phyloP scores from a whole-genome alignment of 163 green algal genomes.

The Chlorella variabilis region DNA sequence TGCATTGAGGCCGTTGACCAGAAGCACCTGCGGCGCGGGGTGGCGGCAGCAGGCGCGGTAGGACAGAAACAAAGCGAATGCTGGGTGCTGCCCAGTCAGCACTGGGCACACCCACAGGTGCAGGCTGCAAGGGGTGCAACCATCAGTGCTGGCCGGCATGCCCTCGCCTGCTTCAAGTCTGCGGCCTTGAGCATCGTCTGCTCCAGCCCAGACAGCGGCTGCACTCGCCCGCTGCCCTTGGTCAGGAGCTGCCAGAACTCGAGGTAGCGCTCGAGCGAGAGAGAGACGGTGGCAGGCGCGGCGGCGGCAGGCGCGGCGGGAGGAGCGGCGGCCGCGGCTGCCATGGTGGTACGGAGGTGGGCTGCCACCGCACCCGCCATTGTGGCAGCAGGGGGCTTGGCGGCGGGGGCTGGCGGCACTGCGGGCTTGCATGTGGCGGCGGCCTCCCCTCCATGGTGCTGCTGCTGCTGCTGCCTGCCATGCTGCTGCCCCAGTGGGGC shows the following conservation, averaged over 20 bases:
- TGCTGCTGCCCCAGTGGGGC: background rate
- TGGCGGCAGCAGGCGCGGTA: background rate
- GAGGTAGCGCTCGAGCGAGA: conserved; percentile 28
- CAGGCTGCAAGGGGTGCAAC: background rate
- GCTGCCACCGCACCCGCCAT: background rate
- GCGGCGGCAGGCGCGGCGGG: background rate
- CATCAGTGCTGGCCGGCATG: too few species aligned
- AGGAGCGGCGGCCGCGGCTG: background rate
- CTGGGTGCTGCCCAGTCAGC: background rate
- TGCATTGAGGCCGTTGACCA: background rate
- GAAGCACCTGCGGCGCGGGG: background rate
- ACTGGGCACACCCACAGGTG: background rate
- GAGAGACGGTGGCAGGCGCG: background rate
- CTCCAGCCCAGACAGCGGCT: conserved; percentile 34
- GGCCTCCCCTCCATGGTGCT: background rate
- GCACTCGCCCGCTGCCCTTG: conserved; percentile 37
- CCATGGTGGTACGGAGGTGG: background rate
- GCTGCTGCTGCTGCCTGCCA: background rate
- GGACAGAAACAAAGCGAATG: background rate
- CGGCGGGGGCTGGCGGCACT: too few species aligned
- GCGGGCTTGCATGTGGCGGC: background rate
- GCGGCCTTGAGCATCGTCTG: conserved; percentile 12
- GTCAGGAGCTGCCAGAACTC: conserved; percentile 32
- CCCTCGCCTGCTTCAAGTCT: conserved; percentile 38
- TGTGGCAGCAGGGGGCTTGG: background rate